Evolutionary conservation across 2,329 filamentous ascomycete species (phyloP), one percentile per base, ranked within the genome.

Genomic region (Cercospora zeae-maydis): DNA sequence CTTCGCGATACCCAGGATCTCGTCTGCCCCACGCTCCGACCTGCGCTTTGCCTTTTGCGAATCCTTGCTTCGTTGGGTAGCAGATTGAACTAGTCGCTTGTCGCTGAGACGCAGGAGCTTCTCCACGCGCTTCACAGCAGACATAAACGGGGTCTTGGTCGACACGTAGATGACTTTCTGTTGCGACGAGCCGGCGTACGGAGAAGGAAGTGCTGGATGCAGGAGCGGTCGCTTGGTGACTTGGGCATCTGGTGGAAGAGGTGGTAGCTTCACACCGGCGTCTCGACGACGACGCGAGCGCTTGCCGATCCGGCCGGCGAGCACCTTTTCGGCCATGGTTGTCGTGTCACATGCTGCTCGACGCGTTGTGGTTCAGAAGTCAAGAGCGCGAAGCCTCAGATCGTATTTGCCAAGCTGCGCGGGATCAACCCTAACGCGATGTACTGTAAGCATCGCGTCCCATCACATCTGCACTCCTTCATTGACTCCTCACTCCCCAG

Each of bases 141-240:
- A 84, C 75, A 91, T 84, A 78, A 91, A 90, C 6, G 87, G 86
- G 0, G 88, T 86, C 37, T 80, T 80, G 42, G 83, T 77, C 37
- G 85, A 86, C 62, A 92, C 80, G 78, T 91, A 91, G 74, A 92
- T 80, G 64, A 84, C 74, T 74, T 87, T 87, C 10, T 79, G 81
- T 4, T 77, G 72, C 1, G 71, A 68, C 51, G 81, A 67, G 58
- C 79, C 79, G 16, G 82, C 75, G 73, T 84, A 84, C 3, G 83
- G 82, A 0, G 82, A 82, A 3, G 83, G 77, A 31, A 84, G 75
- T 2, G 84, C 75, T 3, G 84, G 77, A 72, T 81, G 85, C n/a
- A 82, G 80, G 67, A 88, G 81, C 0, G 85, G 84, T 0, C 85
- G 82, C 72, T 84, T 85, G 66, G 78, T 72, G 56, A 86, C 74